Evolutionary conservation across 73 alveolate genomes (phyloP).

Genomic region (Paraurostyla sp.): DNA sequence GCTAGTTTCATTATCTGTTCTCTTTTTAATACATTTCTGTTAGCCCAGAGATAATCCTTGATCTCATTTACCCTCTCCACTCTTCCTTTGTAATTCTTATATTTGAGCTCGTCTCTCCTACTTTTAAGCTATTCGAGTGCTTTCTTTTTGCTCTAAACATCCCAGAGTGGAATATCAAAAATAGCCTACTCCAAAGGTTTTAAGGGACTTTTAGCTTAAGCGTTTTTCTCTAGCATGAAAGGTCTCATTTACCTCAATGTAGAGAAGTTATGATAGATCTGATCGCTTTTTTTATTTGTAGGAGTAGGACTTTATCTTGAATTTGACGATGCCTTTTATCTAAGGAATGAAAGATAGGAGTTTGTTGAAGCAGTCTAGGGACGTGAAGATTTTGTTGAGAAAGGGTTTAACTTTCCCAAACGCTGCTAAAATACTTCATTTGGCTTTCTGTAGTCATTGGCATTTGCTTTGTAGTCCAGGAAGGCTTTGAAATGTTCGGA

Average conservation of each 20-base stretch:
- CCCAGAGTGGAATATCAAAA: slow-evolving; percentile 21
- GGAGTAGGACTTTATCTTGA: not conserved
- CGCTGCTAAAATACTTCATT: not conserved
- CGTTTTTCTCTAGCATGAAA: no score
- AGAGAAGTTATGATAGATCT: no score
- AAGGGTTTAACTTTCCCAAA: slow-evolving; percentile 12
- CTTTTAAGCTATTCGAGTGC: not conserved
- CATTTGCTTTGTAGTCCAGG: not conserved
- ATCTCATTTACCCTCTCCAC: not conserved
- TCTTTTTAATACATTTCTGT: not conserved
- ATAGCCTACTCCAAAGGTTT: not conserved
- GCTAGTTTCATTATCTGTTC: slow-evolving; percentile 12
- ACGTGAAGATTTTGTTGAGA: not conserved
- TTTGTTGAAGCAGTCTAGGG: slow-evolving; percentile 11
- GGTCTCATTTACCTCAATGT: no score
- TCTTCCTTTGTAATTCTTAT: not conserved
- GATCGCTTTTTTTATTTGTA: not conserved
- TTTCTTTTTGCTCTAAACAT: not conserved
- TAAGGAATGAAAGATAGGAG: not conserved
- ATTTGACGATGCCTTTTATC: not conserved
- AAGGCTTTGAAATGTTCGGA: not conserved
- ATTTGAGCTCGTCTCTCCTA: not conserved
- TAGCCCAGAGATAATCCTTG: slow-evolving; percentile 28
- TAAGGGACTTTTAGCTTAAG: not conserved
- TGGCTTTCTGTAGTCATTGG: slow-evolving; percentile 1